Percentiles rank a stretch among this genome's conserved stretches.
phyloP scores from a whole-genome alignment of 2,329 filamentous ascomycete species.

The Colletotrichum cereale region DNA sequence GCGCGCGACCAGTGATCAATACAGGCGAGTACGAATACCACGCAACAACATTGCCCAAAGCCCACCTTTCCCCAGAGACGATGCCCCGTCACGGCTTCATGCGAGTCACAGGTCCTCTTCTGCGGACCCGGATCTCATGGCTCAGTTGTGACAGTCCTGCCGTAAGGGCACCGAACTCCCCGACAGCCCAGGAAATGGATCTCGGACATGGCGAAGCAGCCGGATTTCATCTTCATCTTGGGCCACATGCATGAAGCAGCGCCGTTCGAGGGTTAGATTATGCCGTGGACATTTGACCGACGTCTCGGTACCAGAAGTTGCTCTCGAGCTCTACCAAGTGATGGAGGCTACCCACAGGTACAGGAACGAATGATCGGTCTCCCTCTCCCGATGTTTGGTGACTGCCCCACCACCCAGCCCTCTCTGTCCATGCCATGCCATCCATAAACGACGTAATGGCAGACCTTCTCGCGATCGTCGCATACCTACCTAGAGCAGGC shows the following conservation, averaged over 20 bases:
- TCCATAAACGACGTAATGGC: neutral
- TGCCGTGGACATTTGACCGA: slow-evolving; percentile 1
- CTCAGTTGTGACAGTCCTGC: neutral
- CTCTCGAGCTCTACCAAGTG: neutral
- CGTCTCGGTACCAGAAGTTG: slow-evolving; percentile 6
- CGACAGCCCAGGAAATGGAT: neutral
- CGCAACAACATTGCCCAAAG: neutral
- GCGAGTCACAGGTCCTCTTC: neutral
- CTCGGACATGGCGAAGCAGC: too few relatives aligned
- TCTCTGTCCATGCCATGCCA: too few relatives aligned
- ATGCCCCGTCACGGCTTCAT: too few relatives aligned
- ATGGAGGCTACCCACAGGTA: neutral
- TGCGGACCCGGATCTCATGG: neutral
- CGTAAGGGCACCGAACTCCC: neutral
- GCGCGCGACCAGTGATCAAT: neutral
- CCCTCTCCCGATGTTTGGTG: neutral
- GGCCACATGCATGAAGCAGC: neutral
- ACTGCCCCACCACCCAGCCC: neutral
- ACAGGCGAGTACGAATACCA: neutral
- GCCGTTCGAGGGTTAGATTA: neutral
- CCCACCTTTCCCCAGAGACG: slow-evolving; percentile 17
- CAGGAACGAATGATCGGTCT: neutral
- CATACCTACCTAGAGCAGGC: neutral
- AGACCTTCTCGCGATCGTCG: neutral
- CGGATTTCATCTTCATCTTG: neutral